Evolutionary conservation across 2,329 filamentous ascomycete species (phyloP).

Genomic region (Penicillium griseofulvum): DNA sequence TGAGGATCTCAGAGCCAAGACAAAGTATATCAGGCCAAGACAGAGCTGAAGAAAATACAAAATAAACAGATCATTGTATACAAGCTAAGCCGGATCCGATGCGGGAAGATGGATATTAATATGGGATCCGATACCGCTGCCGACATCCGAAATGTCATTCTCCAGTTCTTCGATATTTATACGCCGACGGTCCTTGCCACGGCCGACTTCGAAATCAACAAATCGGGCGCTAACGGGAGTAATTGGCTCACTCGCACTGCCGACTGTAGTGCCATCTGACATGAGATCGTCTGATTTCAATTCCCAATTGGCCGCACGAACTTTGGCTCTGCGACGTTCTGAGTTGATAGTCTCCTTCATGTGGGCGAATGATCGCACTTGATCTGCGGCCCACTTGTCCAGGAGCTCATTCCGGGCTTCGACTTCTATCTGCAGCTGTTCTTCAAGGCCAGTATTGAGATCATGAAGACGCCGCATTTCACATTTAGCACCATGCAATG

Average conservation of each 20-base stretch:
- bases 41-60: neutral
- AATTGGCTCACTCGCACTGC: conserved; percentile 37
- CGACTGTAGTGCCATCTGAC: conserved; percentile 28
- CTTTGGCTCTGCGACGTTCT: conserved; percentile 41
- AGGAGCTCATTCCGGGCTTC: conserved; percentile 36
- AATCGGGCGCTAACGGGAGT: conserved; percentile 45
- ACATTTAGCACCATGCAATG: conserved; percentile 35
- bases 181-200: conserved; percentile 38
- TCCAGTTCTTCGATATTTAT: conserved; percentile 40
- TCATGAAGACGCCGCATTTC: conserved; percentile 38
- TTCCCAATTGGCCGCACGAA: conserved; percentile 42
- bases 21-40: neutral
- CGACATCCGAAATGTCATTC: conserved; percentile 27
- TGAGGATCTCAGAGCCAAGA: neutral
- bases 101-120: conserved; percentile 22
- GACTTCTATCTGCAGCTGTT: conserved; percentile 38
- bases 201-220: conserved; percentile 42
- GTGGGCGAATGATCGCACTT: conserved; percentile 33
- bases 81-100: conserved; percentile 25
- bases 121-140: conserved; percentile 12
- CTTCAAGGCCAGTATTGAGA: conserved; percentile 37
- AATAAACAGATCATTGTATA: neutral
- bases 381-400: conserved; percentile 35
- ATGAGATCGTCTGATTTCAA: conserved; percentile 39
- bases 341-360: conserved; percentile 40